Percentiles rank a stretch among this genome's conserved stretches.
Conservation (phyloP, 306 rosid species). For the Quercus variabilis region DNA sequence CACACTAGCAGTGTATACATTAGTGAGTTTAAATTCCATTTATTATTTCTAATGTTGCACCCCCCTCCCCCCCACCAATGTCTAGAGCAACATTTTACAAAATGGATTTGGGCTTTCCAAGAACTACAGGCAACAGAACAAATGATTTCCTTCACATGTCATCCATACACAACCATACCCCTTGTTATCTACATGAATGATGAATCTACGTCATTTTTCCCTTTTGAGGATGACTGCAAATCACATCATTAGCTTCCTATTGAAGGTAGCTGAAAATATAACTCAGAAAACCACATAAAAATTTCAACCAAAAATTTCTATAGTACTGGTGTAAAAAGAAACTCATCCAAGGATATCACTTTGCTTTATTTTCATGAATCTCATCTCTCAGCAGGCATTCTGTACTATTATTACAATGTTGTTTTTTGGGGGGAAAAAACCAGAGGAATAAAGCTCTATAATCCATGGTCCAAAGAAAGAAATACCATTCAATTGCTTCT, state of each 20-base stretch:
- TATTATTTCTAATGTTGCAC: not conserved
- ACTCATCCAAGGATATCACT: too few relatives aligned
- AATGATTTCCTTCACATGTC: not conserved
- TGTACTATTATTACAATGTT: too few relatives aligned
- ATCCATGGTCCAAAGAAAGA: not conserved
- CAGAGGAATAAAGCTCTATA: not conserved
- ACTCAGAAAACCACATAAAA: too few relatives aligned
- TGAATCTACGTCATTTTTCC: not conserved
- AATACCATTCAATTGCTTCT: not conserved
- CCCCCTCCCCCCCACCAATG: not conserved
- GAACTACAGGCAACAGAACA: not conserved
- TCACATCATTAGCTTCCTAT: not conserved
- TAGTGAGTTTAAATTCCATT: not conserved
- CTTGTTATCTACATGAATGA: not conserved
- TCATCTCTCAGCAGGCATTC: too few relatives aligned
- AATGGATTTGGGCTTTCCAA: not conserved
- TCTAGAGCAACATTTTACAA: not conserved
- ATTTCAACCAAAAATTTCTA: too few relatives aligned
- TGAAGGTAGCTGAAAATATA: too few relatives aligned
- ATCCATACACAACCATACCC: not conserved
- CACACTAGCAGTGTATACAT: not conserved
- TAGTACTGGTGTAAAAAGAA: too few relatives aligned
- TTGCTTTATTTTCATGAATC: too few relatives aligned
- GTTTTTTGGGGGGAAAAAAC: too few relatives aligned
- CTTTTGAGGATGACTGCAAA: not conserved